Conservation (phyloP, 2,329 filamentous ascomycete genomes). For the Cladophialophora bantiana region DNA sequence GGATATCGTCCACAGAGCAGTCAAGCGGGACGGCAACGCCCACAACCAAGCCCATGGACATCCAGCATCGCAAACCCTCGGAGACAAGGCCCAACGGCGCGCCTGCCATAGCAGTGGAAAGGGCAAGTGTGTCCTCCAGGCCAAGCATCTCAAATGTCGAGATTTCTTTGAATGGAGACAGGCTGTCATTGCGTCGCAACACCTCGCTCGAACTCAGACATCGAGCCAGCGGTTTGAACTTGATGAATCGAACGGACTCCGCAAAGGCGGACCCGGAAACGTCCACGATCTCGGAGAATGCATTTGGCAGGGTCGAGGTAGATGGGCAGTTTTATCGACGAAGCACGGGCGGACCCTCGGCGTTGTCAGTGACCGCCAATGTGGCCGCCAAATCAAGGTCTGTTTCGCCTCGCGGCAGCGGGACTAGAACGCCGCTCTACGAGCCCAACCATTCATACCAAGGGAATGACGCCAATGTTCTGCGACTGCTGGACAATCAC, state of each 20-base stretch:
- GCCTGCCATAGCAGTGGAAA: constrained; percentile 31
- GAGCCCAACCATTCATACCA: constrained; percentile 80
- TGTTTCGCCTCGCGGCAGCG: constrained; percentile 35
- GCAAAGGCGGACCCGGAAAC: constrained; percentile 70
- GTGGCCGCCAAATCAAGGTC: constrained; percentile 40
- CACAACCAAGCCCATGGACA: constrained; percentile 32
- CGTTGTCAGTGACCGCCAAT: constrained; percentile 48
- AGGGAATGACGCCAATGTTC: constrained; percentile 72
- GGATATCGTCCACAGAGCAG: constrained; percentile 25
- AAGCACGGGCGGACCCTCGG: constrained; percentile 45
- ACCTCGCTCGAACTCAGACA: constrained; percentile 48
- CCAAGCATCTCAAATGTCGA: constrained; percentile 24
- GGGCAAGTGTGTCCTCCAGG: constrained; percentile 27
- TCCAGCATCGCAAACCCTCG: constrained; percentile 21
- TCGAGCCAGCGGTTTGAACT: constrained; percentile 64
- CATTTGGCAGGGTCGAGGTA: constrained; percentile 70
- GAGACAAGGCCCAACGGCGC: constrained; percentile 4
- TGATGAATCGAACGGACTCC: constrained; percentile 65
- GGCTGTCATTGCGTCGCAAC: constrained; percentile 36
- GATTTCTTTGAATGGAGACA: constrained; percentile 29
- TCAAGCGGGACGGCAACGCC: constrained; percentile 30
- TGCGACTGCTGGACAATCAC: constrained; percentile 79
- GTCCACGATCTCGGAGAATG: constrained; percentile 68
- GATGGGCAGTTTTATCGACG: constrained; percentile 59
- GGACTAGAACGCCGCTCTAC: constrained; percentile 53